Percentiles rank a stretch among this genome's conserved stretches.
Evolutionary conservation across 2,329 filamentous ascomycete genomes (phyloP).

Genomic region (Xylariaceae sp.): DNA sequence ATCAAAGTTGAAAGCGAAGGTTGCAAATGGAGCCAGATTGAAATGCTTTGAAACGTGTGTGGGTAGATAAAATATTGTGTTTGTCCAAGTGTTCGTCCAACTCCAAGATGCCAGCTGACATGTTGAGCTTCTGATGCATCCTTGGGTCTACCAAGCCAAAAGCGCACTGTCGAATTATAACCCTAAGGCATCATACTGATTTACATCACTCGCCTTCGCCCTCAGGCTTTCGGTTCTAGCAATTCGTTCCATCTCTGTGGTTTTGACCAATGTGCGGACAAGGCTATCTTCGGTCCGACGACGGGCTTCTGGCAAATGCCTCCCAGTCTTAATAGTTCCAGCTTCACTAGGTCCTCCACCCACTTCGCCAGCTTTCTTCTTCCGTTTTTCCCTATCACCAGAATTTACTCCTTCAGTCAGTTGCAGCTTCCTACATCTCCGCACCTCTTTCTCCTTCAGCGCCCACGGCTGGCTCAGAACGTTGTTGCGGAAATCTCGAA

Average conservation of each 20-base stretch:
- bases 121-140: too few species aligned
- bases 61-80: neutral
- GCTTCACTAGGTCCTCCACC: neutral
- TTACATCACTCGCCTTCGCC: constrained; percentile 24
- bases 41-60: neutral
- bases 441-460: constrained; percentile 55
- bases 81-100: neutral
- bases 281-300: neutral
- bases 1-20: too few species aligned
- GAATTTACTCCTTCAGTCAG: constrained; percentile 40
- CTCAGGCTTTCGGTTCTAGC: constrained; percentile 24
- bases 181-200: constrained; percentile 43
- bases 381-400: constrained; percentile 28
- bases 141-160: neutral
- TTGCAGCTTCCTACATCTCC: constrained; percentile 55
- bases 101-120: too few species aligned
- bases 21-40: too few species aligned
- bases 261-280: constrained; percentile 11
- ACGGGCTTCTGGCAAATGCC: neutral
- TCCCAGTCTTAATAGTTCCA: neutral
- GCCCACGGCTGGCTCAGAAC: constrained; percentile 61
- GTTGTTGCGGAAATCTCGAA: constrained; percentile 54
- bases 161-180: constrained; percentile 31
- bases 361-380: constrained; percentile 28
- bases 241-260: constrained; percentile 28